Evolutionary conservation across 2,329 filamentous ascomycete genomes (phyloP), one percentile per base, ranked within the genome.

Genomic region (Alternaria sp.): DNA sequence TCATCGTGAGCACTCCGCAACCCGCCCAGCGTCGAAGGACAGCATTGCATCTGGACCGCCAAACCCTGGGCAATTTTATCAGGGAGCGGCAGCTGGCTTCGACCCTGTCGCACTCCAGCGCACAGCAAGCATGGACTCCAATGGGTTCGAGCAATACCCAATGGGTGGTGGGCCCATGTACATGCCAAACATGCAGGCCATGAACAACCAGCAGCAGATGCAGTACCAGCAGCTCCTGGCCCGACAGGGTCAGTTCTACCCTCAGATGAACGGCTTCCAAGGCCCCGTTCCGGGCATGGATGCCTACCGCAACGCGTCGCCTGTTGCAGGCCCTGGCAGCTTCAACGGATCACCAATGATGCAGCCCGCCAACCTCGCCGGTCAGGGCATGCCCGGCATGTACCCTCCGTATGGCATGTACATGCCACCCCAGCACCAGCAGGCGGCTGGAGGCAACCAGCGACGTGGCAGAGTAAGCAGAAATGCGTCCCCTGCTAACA

Each of bases 161-260:
- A 79, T 80, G 69, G 79, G 78, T 33, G 73, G 76, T 58, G 69
- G 58, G 11, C 70, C 73, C 4, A 77, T 79, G 69, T 79, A 74
- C 68, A 75, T 81, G 70, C 76, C 75, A 21, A 75, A 75, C 61
- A 78, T 79, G 75, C 80, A 82, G 45, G 75, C 85, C 11, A 75
- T 79, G 66, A 75, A 78, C 20, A 79, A 78, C 15, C 83, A 82
- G 50, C 84, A 86, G 60, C 75, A 87, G 69, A 73, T 87, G 28
- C 87, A 89, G 71, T 89, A 89, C 69, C 87, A 88, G 69, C 83
- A 85, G 72, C 84, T 87, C 70, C 77, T 87, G 23, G 84, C 85
- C 47, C 84, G 61, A 80, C 84, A 69, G 82, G 63, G 79, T 45
- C 82, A 81, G 44, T 81, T 84, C 59, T 86, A 86, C 64, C 79